These are phyloP conservation scores for Arachnomyces sp. DNA, from an alignment of 2,329 filamentous ascomycete genomes.

Conservation along the genomic window DNA sequence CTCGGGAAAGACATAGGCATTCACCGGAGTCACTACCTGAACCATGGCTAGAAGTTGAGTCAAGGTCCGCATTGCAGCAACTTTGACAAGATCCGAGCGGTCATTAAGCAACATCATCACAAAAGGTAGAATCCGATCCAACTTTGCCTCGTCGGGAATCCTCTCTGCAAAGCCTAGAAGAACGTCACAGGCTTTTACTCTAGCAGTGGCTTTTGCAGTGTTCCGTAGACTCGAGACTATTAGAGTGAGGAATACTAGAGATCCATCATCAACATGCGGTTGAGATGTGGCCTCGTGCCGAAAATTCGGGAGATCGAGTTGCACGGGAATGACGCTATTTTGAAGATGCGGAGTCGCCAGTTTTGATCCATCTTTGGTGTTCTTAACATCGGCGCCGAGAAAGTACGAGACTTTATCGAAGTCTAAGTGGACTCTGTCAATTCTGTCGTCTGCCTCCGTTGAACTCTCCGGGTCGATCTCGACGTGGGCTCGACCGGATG, in stretches of 20 bases:
- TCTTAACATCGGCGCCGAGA: constrained; percentile 62
- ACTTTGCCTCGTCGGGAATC: constrained; percentile 87
- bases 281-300: constrained; percentile 59
- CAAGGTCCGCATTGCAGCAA: constrained; percentile 76
- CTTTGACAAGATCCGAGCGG: constrained; percentile 72
- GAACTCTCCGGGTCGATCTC: constrained; percentile 63
- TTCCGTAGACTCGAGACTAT: constrained; percentile 84
- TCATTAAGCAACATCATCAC: constrained; percentile 77
- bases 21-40: constrained; percentile 71
- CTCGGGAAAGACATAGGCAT: constrained; percentile 60
- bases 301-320: constrained; percentile 79
- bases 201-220: constrained; percentile 79
- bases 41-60: constrained; percentile 85
- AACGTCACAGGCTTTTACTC: constrained; percentile 82
- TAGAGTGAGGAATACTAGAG: constrained; percentile 82
- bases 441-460: constrained; percentile 84
- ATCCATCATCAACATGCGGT: constrained; percentile 73
- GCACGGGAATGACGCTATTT: constrained; percentile 55
- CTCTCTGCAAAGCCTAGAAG: constrained; percentile 85
- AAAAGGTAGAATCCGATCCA: constrained; percentile 88
- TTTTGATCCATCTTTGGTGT: constrained; percentile 27
- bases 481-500: constrained; percentile 65
- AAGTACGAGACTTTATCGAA: constrained; percentile 98
- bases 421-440: constrained; percentile 85
- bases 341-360: constrained; percentile 26